Evolutionary conservation across 2,329 filamentous ascomycete genomes (phyloP), one percentile per base, ranked within the genome.

Genomic region (Fusarium sp.): DNA sequence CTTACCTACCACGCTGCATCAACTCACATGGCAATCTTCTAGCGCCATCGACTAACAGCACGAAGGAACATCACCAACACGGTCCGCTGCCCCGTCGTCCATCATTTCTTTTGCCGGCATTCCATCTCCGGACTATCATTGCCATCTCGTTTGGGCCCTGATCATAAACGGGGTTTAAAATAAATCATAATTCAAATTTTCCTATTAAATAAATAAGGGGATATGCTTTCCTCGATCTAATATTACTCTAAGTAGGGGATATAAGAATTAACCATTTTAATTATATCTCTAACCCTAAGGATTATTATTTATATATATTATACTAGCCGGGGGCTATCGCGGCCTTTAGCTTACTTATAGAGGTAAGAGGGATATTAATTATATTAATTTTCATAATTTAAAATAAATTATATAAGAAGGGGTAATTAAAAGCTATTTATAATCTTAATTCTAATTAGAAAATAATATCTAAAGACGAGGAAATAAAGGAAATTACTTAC

Each of bases 1-100:
- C 71, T 74, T 62, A 37, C 63, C 58, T 52, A 50, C 45, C 45
- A 27, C 25, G 62, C 30, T 59, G 41, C 64, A 43, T 69, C 30
- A 65, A 52, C 72, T 74, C 65, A 74, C 71, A 74, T 74, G 72
- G 72, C 72, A 74, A 70, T 65, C 64, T 72, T 63, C 61, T 74
- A 74, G 72, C 69, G 65, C 61, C 57, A 60, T 69, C 25, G 48
- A 72, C 45, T 68, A 59, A 68, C 34, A 70, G 62, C 48, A 37
- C 60, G 16, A 39, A 68, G 58, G 45, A 66, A 66, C 65, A 39
- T 69, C 20, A 57, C 56, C 45, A 56, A 35, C 50, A 64, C 27
- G 32, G 54, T 58, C 54, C 54, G 54, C 54, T 39, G 34, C 54
- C 20, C 27, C 34, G 34, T 37, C 54, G 48, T 59, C 68, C 68